Conservation (phyloP, 805 yeast species). For the Spencermartinsiella europaea region DNA sequence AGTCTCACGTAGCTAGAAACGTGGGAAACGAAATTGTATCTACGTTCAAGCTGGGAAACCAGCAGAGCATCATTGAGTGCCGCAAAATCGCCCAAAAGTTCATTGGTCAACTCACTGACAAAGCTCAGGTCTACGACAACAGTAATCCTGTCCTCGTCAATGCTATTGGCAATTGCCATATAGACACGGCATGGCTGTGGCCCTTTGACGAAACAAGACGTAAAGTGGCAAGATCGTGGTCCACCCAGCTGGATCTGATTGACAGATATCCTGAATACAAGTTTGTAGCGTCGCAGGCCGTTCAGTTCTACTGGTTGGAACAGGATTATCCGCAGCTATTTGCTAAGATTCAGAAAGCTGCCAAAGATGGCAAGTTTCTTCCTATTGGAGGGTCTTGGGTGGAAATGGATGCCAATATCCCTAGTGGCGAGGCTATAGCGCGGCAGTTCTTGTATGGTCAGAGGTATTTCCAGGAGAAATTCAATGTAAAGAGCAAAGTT, state of each 20-base stretch:
- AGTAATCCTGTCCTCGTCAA: constrained; percentile 42
- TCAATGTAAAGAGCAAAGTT: constrained; percentile 58
- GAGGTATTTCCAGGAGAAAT: constrained; percentile 60
- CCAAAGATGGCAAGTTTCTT: constrained; percentile 58
- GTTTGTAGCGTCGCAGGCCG: constrained; percentile 91
- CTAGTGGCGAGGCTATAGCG: constrained; percentile 74
- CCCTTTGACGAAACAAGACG: constrained; percentile 92
- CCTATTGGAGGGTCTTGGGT: constrained; percentile 90
- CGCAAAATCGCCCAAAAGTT: constrained; percentile 55
- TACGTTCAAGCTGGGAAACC: constrained; percentile 64
- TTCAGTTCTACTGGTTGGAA: constrained; percentile 86
- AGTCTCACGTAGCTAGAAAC: constrained; percentile 69
- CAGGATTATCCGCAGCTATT: constrained; percentile 77
- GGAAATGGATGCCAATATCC: constrained; percentile 80
- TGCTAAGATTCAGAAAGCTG: constrained; percentile 50
- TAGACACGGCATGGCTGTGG: constrained; percentile 98
- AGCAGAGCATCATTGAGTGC: constrained; percentile 49
- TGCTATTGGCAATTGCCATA: constrained; percentile 89
- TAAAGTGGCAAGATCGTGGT: constrained; percentile 89
- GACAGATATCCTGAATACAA: constrained; percentile 84
- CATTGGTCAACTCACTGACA: constrained; percentile 60
- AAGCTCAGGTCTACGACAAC: constrained; percentile 51
- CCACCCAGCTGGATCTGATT: constrained; percentile 76
- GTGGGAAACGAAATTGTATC: constrained; percentile 74
- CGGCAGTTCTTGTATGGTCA: constrained; percentile 79